These are phyloP conservation scores for Fagopyrum homotropicum DNA, from an alignment of 148 eudicot genomes.

Conservation along the genomic window DNA sequence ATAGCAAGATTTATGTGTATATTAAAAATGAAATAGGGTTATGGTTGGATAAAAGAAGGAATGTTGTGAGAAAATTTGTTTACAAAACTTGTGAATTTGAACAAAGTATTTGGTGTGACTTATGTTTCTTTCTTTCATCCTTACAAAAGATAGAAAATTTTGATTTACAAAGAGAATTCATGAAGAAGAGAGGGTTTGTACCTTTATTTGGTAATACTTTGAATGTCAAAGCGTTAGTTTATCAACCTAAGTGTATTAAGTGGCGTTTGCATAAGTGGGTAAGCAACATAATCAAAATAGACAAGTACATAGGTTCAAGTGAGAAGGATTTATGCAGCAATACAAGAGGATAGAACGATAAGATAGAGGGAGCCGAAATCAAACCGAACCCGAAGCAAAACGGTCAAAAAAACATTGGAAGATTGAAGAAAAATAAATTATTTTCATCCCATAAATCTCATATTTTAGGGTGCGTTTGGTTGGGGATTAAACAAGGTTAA, in stretches of 20 bases:
- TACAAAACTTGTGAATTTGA: neutral
- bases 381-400: too few species aligned
- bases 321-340: too few species aligned
- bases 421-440: too few species aligned
- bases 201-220: neutral
- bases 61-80: neutral
- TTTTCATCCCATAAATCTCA: too few species aligned
- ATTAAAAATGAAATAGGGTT: neutral
- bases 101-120: neutral
- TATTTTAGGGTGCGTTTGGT: too few species aligned
- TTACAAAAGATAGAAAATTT: too few species aligned
- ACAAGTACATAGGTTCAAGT: too few species aligned
- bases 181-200: neutral
- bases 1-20: neutral
- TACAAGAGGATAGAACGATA: too few species aligned
- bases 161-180: neutral
- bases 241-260: neutral
- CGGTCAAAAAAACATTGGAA: too few species aligned
- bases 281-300: neutral
- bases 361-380: too few species aligned
- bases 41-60: neutral
- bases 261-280: neutral
- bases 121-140: neutral
- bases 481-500: too few species aligned
- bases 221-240: conserved; percentile 11